phyloP scores from a whole-genome alignment of 1,284 basidiomycete species.

The Flammula alnicola region DNA sequence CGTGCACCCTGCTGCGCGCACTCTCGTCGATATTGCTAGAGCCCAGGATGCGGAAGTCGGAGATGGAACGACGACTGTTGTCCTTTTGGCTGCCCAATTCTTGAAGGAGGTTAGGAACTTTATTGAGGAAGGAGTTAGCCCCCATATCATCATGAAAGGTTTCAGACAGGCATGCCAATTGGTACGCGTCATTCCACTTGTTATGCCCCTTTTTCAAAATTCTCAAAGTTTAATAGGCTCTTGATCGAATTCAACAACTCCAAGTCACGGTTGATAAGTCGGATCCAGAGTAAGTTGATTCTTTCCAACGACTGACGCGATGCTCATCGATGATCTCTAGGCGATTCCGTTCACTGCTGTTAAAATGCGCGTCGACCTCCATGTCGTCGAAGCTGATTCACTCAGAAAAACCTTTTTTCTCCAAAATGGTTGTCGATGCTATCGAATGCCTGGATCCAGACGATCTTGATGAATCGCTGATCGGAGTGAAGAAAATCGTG shows the following conservation, averaged over 20 bases:
- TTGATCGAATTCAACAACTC: slow-evolving; percentile 87
- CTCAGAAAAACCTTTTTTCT: slow-evolving; percentile 98
- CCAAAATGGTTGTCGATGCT: slow-evolving; percentile 98
- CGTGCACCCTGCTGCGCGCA: slow-evolving; percentile 95
- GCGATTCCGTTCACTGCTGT: slow-evolving; percentile 89
- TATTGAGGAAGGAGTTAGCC: slow-evolving; percentile 97
- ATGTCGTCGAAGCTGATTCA: slow-evolving; percentile 99
- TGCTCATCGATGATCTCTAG: slow-evolving; percentile 44
- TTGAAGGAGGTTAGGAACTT: slow-evolving; percentile 92
- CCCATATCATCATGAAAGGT: slow-evolving; percentile 98
- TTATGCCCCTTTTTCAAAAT: slow-evolving; percentile 19
- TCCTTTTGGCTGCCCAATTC: slow-evolving; percentile 92
- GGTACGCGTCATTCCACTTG: slow-evolving; percentile 52
- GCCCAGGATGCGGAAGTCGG: slow-evolving; percentile 99
- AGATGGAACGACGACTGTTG: slow-evolving; percentile 97
- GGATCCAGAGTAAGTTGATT: slow-evolving; percentile 76
- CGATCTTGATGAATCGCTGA: slow-evolving; percentile 94
- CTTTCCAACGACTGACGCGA: slow-evolving; percentile 10
- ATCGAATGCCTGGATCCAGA: slow-evolving; percentile 92
- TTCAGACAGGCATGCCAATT: slow-evolving; percentile 89
- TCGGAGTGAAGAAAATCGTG: slow-evolving; percentile 99
- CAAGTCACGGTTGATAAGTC: slow-evolving; percentile 92
- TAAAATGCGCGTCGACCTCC: slow-evolving; percentile 97
- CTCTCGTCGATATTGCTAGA: slow-evolving; percentile 95
- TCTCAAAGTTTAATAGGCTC: slow-evolving; percentile 57